Conservation (phyloP, 345 rosid genomes). For the Linum usitatissimum region DNA sequence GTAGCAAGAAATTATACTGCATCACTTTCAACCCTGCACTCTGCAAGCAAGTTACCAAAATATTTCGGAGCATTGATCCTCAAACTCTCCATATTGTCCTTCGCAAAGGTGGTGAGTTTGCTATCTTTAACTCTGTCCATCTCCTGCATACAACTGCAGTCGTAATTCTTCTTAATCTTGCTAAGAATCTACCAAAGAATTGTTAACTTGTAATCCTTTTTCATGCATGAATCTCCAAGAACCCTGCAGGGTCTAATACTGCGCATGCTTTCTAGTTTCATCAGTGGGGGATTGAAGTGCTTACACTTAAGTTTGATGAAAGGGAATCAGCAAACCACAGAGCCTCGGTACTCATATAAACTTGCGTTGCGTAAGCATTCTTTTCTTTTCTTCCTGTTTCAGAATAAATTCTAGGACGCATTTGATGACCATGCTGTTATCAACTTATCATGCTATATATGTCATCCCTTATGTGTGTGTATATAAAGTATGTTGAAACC, state of each 20-base stretch:
- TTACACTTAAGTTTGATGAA: constrained; percentile 71
- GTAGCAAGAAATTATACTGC: constrained; percentile 20
- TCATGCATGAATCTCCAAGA: constrained; percentile 77
- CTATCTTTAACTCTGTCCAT: neutral
- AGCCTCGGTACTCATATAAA: constrained; percentile 35
- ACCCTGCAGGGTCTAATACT: constrained; percentile 70
- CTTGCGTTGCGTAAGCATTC: constrained; percentile 6
- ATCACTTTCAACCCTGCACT: constrained; percentile 38
- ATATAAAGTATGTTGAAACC: constrained; percentile 1
- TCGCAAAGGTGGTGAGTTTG: constrained; percentile 59
- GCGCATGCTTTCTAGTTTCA: constrained; percentile 48
- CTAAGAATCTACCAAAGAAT: neutral
- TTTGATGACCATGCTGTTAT: constrained; percentile 71
- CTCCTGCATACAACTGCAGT: constrained; percentile 3
- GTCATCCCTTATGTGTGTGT: constrained; percentile 2
- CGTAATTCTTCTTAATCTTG: constrained; percentile 11
- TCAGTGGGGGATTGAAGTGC: constrained; percentile 72
- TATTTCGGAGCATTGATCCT: constrained; percentile 49
- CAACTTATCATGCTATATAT: constrained; percentile 14
- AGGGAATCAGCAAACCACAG: constrained; percentile 46
- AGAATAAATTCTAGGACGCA: constrained; percentile 72
- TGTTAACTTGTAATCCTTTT: constrained; percentile 9
- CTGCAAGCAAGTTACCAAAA: constrained; percentile 50
- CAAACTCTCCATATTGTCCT: constrained; percentile 41
- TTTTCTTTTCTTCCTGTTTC: constrained; percentile 20